Base-by-base conservation (phyloP, 805 yeast species). In the Saitoella complicata region DNA sequence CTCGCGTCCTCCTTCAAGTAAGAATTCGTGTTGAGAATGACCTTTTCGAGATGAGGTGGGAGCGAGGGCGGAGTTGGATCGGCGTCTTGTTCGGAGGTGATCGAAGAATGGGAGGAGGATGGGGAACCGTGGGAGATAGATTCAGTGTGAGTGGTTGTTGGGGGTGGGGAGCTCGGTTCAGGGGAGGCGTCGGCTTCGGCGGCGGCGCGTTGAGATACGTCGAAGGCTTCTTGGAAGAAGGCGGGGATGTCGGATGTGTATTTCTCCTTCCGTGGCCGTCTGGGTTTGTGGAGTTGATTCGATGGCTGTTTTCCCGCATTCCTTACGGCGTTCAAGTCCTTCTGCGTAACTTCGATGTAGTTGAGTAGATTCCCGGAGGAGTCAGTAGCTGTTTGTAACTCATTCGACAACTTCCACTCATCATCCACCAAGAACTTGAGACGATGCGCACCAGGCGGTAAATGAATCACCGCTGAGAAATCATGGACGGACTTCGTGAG, bases 11-110 rank as follows among this genome's bases (percentile, higher is more conserved):
- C 88, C 55, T 81, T 86, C 53, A 69, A 72, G 53, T 79, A 84
- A 53, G 73, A 64, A 53, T 67, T 69, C 9, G 69, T 60, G 65
- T 88, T 88, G 56, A 88, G 70, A 45, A 91, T 86, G 45, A 91
- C 97, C 55, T 81, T 80, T 59, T 91, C 98, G 48, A 91, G 69
- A 61, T 88, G 98, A 7, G 98, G 98, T 6, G 98, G 98, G 42
- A 91, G 69, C 58, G 82, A 94, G 21, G 98, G 98, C 13, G 98
- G 97, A 32, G 93, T 85, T 44, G 87, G 62, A 44, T 63, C 61
- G 45, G 65, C 73, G 21, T 21, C 21, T 21, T 21, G 21, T 31
- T 60, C 58, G 7, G 65, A 53, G 47, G 65, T 54, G 7, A 61
- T 64, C 21, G 21, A 21, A 4, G 21, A 21, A 21, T 21, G 21